Evolutionary conservation across 768 basidiomycete species (phyloP), one percentile per base, ranked within the genome.

Genomic region (Lyophyllum semitale): DNA sequence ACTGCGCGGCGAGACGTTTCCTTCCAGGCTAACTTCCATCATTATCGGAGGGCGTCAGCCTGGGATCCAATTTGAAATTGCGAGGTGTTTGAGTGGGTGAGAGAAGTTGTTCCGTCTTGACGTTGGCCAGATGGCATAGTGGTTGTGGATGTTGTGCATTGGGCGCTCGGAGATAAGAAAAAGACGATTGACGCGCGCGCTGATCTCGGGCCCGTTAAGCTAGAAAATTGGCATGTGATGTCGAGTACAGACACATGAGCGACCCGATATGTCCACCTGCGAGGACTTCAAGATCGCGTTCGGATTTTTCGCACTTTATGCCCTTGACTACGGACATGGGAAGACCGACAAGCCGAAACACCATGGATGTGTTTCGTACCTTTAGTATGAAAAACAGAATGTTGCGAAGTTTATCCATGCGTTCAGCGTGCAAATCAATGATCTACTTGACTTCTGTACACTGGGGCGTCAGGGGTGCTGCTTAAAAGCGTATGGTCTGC

Each of bases 201-300:
- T 55, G 56, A 55, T 58, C 54, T 61, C 57, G 60, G 60, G 54
- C 30, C 60, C 57, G 57, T 18, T 38, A 50, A 29, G 45, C 29
- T 37, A 50, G 4, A 30, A n/a, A 6, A 7, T n/a, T 15, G n/a
- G 11, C 37, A 38, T 38, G 17, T 18, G 37, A 18, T 38, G 17
- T 38, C 9, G 15, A 12, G 18, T 4, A 15, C 3, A n/a, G 22
- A 51, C n/a, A 30, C 32, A 51, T 33, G 25, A 33, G 33, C 51
- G 23, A 12, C 41, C 40, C 29, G 30, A 22, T 43, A 23, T 18
- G 32, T 42, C 40, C 41, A n/a, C n/a, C n/a, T n/a, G n/a, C n/a
- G n/a, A n/a, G n/a, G n/a, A n/a, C n/a, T n/a, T n/a, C n/a, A n/a
- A n/a, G 17, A 27, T 32, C 3, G 3, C 9, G 18, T 22, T 51